Base-by-base conservation (phyloP, 805 yeast species). In the Schwanniomyces polymorphus region DNA sequence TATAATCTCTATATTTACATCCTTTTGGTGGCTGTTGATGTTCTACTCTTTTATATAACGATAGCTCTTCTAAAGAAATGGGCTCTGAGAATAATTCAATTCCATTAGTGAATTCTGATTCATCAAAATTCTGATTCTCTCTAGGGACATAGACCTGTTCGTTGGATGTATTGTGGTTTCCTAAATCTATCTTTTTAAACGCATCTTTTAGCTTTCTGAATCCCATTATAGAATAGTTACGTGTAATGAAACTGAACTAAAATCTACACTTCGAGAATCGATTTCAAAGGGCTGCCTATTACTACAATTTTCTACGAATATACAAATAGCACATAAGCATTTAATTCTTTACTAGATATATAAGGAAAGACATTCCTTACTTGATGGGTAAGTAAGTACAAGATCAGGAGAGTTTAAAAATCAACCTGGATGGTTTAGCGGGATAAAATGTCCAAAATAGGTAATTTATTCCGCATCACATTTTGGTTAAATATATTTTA, bases 41-140 rank as follows among this genome's bases (percentile, higher is more conserved):
- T n/a, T 55, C 40, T 5, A 46, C 50, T 44, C 57, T 61, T 16
- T 61, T 57, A 58, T 79, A 82, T n/a, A 66, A 44, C 1, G 66
- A 50, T 2, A 85, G 85, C 21, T 70, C 73, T 9, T 58, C 64
- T 1, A 67, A 61, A 3, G 78, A 63, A 42, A 82, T 71, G 44
- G 79, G 70, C 0, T 57, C 52, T 33, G 65, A 61, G 48, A 82
- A 78, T 31, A 75, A 60, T 33, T 74, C 76, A 6, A 48, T 28
- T 10, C 27, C 37, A 14, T 31, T 10, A 16, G 35, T 16, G 17
- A 31, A 31, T 16, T 21, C 23, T 21, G 18, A 14, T 14, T n/a
- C 12, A 14, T 31, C 35, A 3, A 12, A 6, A 16, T 7, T 10
- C 14, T 12, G 8, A 31, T 7, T 31, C 14, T 16, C 8, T 4